Evolutionary conservation across 2,329 filamentous ascomycete species (phyloP).

Genomic region (Dactylellina cionopaga): DNA sequence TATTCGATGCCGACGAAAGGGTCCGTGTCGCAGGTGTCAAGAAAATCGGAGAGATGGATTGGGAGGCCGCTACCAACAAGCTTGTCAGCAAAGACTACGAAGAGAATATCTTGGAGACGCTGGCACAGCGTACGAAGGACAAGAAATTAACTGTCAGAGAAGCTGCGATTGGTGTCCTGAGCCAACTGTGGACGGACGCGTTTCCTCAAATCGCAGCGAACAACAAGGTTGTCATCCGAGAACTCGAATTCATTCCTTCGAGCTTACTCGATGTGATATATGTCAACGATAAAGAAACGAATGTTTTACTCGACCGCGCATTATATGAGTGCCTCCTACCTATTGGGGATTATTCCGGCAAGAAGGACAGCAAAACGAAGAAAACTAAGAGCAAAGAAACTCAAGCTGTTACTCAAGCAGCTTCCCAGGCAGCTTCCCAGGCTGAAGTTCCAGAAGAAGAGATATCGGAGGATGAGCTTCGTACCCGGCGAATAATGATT

Average conservation of each 20-base stretch:
- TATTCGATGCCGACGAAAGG: conserved; percentile 88
- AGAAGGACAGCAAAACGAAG: conserved; percentile 62
- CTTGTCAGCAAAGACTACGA: conserved; percentile 67
- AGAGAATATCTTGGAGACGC: conserved; percentile 72
- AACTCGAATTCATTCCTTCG: conserved; percentile 84
- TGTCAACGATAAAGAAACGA: conserved; percentile 86
- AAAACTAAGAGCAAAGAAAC: conserved; percentile 64
- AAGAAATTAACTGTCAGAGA: conserved; percentile 81
- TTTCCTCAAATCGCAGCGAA: conserved; percentile 85
- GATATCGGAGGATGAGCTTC: conserved; percentile 40
- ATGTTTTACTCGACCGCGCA: conserved; percentile 82
- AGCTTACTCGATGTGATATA: conserved; percentile 89
- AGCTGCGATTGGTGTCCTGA: conserved; percentile 85
- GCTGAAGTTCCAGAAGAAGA: conserved; percentile 61
- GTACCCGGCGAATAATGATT: conserved; percentile 41
- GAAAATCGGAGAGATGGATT: conserved; percentile 83
- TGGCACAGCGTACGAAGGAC: conserved; percentile 90
- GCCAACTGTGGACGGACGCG: conserved; percentile 92
- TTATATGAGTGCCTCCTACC: conserved; percentile 90
- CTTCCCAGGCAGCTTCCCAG: conserved; percentile 59
- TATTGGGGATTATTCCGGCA: conserved; percentile 77
- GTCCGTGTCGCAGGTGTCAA: conserved; percentile 90
- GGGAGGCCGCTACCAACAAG: conserved; percentile 79
- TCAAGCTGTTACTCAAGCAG: conserved; percentile 23
- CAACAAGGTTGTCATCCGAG: conserved; percentile 76